Conservation (phyloP, 768 basidiomycete genomes). For the Lactifluus echinatus region DNA sequence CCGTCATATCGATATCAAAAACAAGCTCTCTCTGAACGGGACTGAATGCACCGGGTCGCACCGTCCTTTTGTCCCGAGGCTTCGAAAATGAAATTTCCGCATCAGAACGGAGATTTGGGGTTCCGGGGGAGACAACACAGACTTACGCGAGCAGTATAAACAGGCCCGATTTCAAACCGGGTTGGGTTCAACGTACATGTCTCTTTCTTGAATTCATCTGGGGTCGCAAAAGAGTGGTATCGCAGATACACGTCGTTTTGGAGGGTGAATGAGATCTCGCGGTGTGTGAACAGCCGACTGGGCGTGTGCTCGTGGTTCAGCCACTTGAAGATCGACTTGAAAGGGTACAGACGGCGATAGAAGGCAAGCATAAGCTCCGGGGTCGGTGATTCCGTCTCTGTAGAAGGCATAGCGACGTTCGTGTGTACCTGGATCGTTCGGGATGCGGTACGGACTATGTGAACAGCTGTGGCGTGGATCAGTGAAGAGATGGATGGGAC, state of each 20-base stretch:
- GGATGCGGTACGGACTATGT: background rate
- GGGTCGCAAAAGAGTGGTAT: conserved; percentile 81
- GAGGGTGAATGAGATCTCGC: conserved; percentile 94
- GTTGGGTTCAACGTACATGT: conserved; percentile 77
- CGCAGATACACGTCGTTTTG: conserved; percentile 87
- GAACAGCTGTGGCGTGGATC: background rate
- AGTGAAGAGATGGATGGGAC: background rate
- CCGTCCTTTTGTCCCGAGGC: conserved; percentile 86
- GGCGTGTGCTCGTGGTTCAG: conserved; percentile 85
- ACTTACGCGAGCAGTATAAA: conserved; percentile 73
- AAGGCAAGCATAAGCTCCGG: conserved; percentile 68
- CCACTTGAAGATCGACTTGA: conserved; percentile 90
- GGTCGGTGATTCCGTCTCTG: conserved; percentile 26
- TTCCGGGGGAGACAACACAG: conserved; percentile 26
- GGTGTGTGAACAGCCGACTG: conserved; percentile 76
- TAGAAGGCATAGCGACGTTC: conserved; percentile 11
- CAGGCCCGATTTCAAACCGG: conserved; percentile 94
- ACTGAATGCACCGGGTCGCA: conserved; percentile 56
- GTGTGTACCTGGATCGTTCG: background rate
- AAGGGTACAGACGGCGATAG: conserved; percentile 89
- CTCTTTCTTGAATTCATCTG: conserved; percentile 89
- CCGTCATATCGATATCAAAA: conserved; percentile 99
- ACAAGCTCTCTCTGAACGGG: conserved; percentile 87
- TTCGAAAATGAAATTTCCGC: conserved; percentile 26
- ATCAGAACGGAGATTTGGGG: background rate